Evolutionary conservation across 306 rosid species (phyloP), one percentile per base, ranked within the genome.

Genomic region (Fragaria ananassa): DNA sequence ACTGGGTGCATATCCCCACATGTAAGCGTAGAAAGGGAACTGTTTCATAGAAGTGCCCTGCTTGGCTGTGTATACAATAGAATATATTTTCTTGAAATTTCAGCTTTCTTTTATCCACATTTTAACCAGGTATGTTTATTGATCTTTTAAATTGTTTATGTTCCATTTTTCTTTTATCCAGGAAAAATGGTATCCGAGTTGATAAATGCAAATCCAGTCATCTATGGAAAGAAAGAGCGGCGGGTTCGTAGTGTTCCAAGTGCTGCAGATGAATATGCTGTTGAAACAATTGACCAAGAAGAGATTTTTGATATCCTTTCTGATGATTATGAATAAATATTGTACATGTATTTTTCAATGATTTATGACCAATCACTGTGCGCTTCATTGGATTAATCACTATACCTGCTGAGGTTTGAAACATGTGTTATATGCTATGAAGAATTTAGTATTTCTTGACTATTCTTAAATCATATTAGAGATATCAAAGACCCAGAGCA

Each of bases 401-500:
- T 42, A 1, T 68, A 18, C 31, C 49, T 50, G 54, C 13, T 29
- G 51, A 14, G 41, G 11, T 31, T 29, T 46, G n/a, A 21, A 34
- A 39, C 56, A 18, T 42, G 6, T 35, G 1, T 31, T 70, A 41
- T 29, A 37, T 8, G 14, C 37, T 44, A 37, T 34, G 51, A 35
- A 41, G 19, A 35, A 18, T n/a, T 63, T 74, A 49, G 45, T 45
- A 74, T 82, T 76, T 68, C 96, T 92, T 95, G 74, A 89, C 86
- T 27, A 69, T 81, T 90, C 88, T 72, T 76, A 95, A 73, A 95
- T 88, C 97, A 87, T 88, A 76, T 92, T 80, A 89, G 96, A 85
- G 98, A 91, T 87, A 91, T 95, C 62, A 92, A 90, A 88, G 99
- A 96, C 77, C 99, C 97, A 1, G 96, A 92, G 75, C 93, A 92